These are phyloP conservation scores for Actinidia polygama DNA, from an alignment of 179 eudicot species.

Conservation along the genomic window DNA sequence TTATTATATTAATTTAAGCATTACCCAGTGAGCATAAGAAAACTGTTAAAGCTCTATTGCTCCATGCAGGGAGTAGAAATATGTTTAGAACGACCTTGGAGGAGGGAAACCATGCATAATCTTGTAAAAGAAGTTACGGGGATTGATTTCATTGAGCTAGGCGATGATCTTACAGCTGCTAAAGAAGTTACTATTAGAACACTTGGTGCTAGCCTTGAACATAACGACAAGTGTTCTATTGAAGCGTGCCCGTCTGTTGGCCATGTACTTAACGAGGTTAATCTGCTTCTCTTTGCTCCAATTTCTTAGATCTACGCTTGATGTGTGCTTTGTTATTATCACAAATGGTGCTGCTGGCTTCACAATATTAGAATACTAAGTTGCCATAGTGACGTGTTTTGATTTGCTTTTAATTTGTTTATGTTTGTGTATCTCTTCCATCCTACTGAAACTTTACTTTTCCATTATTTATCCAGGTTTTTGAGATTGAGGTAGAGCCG, in stretches of 20 bases:
- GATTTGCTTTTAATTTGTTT: neutral
- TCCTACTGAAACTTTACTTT: conserved; percentile 15
- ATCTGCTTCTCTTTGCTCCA: conserved; percentile 21
- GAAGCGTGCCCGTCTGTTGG: conserved; percentile 81
- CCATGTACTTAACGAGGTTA: conserved; percentile 86
- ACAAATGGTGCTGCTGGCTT: neutral
- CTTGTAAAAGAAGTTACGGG: conserved; percentile 95
- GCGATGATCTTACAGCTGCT: conserved; percentile 66
- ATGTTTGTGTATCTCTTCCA: neutral
- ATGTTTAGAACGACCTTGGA: conserved; percentile 89
- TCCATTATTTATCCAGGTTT: conserved; percentile 53
- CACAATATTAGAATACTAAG: neutral
- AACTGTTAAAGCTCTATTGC: conserved; percentile 2
- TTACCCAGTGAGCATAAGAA: neutral
- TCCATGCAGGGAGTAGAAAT: conserved; percentile 79
- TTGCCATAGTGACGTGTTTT: neutral
- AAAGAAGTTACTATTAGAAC: conserved; percentile 63
- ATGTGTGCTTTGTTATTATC: neutral
- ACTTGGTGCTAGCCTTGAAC: conserved; percentile 54
- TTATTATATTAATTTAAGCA: neutral
- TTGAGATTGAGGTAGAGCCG: conserved; percentile 86
- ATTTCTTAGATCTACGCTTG: neutral
- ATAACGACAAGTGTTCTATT: conserved; percentile 60
- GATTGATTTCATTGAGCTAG: conserved; percentile 71
- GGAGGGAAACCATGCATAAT: conserved; percentile 96